These are phyloP conservation scores for Aspergillus fumigatus DNA, from an alignment of 2,329 filamentous ascomycete genomes.

Conservation along the genomic window DNA sequence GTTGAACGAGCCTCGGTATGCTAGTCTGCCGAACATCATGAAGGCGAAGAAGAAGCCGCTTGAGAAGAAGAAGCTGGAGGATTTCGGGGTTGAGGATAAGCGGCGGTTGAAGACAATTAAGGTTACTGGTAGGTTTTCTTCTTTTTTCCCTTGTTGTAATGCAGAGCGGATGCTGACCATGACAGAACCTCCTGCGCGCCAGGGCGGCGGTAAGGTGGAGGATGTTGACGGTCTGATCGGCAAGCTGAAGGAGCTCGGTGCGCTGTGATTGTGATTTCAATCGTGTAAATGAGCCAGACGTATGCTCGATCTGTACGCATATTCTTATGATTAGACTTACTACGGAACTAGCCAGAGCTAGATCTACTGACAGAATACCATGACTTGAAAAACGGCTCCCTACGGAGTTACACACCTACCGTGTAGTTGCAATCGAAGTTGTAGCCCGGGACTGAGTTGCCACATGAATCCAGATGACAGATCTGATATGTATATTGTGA, in stretches of 20 bases:
- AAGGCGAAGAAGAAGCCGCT: constrained; percentile 99
- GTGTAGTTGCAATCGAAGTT: background rate
- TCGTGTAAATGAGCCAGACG: background rate
- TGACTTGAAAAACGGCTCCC: background rate
- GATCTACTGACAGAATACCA: background rate
- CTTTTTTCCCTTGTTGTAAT: background rate
- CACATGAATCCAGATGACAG: background rate
- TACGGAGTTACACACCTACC: background rate
- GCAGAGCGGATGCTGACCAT: constrained; percentile 2
- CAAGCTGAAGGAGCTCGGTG: constrained; percentile 94
- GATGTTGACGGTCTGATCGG: constrained; percentile 91
- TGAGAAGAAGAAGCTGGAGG: constrained; percentile 81
- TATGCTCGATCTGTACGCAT: background rate
- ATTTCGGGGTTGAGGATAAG: constrained; percentile 72
- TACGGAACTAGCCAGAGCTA: background rate
- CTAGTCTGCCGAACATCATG: constrained; percentile 97
- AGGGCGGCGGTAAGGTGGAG: constrained; percentile 95
- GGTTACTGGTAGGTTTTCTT: constrained; percentile 63
- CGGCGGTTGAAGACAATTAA: constrained; percentile 83
- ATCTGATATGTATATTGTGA: background rate
- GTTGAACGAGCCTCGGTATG: constrained; percentile 92
- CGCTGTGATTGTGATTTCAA: constrained; percentile 55
- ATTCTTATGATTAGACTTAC: background rate
- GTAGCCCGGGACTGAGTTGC: background rate
- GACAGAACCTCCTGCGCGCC: constrained; percentile 75